Conservation (phyloP, 257 asterid species). For the Plectranthus barbatus region DNA sequence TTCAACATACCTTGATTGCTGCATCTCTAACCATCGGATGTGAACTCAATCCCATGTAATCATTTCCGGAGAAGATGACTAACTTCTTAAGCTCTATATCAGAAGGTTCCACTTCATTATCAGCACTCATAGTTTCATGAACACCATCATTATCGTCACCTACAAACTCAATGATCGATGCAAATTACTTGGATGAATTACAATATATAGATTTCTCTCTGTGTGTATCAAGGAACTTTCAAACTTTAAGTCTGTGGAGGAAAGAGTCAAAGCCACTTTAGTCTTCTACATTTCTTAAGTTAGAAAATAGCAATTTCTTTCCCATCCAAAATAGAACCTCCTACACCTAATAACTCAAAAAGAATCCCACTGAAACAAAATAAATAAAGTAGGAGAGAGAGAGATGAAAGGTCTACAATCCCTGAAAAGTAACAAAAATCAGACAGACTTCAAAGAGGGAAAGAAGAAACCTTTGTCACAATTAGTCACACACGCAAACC, state of each 20-base stretch:
- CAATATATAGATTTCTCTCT: not conserved
- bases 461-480: not conserved
- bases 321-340: not conserved
- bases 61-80: conserved; percentile 82
- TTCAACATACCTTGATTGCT: conserved; percentile 54
- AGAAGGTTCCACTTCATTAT: conserved; percentile 21
- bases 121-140: conserved; percentile 20
- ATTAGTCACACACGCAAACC: not conserved
- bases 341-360: not conserved
- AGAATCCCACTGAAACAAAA: not conserved
- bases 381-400: too few relatives aligned
- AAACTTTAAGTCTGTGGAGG: not conserved
- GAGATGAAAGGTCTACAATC: not conserved
- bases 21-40: conserved; percentile 77
- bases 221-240: not conserved
- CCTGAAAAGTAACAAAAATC: not conserved
- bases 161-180: conserved; percentile 8
- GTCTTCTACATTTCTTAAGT: not conserved
- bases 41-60: conserved; percentile 89
- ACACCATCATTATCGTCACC: conserved; percentile 55
- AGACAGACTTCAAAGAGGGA: not conserved
- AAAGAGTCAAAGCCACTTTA: too few relatives aligned
- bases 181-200: not conserved
- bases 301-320: not conserved
- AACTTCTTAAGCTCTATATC: conserved; percentile 42